Conservation (phyloP, 2,329 filamentous ascomycete species). For the Trichoderma sp. region DNA sequence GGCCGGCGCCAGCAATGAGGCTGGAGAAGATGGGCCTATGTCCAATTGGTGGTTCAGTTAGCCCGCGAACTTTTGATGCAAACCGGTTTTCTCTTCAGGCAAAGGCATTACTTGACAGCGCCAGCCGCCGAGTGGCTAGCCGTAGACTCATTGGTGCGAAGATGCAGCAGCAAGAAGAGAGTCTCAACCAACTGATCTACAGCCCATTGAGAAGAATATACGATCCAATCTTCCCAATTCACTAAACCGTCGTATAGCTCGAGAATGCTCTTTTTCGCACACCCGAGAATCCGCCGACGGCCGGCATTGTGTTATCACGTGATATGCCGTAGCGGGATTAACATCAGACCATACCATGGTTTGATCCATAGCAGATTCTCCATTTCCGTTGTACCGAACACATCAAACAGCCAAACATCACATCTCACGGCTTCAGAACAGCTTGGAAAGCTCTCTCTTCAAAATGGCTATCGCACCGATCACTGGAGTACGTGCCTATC, state of each 20-base stretch:
- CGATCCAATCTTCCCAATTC: slow-evolving; percentile 6
- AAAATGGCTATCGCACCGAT: slow-evolving; percentile 57
- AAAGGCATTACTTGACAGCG: slow-evolving; percentile 52
- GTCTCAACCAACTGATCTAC: not conserved
- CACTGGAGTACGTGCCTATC: slow-evolving; percentile 52
- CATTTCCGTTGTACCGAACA: slow-evolving; percentile 5
- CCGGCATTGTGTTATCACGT: slow-evolving; percentile 22
- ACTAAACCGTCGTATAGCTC: not conserved
- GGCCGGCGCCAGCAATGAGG: not conserved
- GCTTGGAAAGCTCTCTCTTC: slow-evolving; percentile 28
- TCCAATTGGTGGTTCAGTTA: not conserved
- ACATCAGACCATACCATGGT: slow-evolving; percentile 33
- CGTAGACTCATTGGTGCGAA: slow-evolving; percentile 58
- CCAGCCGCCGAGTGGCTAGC: slow-evolving; percentile 59
- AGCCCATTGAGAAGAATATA: slow-evolving; percentile 3
- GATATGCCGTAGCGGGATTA: slow-evolving; percentile 33
- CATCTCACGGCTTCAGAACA: slow-evolving; percentile 25
- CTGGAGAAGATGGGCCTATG: slow-evolving; percentile 7
- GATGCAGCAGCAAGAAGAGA: slow-evolving; percentile 18
- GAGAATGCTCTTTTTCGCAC: slow-evolving; percentile 1
- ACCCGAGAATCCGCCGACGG: slow-evolving; percentile 22
- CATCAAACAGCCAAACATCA: slow-evolving; percentile 25
- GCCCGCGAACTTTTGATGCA: not conserved
- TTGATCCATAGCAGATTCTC: slow-evolving; percentile 8
- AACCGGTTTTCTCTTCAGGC: not conserved